Conservation (phyloP, 352 stramenopile genomes). For the Pythium rhizo-oryzae region DNA sequence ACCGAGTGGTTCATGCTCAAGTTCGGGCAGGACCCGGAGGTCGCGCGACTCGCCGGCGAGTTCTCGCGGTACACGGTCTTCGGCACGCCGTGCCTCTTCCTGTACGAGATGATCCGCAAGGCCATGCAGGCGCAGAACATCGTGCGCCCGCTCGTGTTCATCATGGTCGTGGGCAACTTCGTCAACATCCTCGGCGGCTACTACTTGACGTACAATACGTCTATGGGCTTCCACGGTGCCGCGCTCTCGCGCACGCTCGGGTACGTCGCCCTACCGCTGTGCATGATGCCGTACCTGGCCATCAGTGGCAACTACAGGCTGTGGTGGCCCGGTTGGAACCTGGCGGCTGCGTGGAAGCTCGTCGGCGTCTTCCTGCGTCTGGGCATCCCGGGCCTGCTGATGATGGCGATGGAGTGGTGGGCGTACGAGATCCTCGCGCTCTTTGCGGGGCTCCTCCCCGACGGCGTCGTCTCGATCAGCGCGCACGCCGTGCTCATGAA, state of each 20-base stretch:
- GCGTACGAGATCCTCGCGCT: conserved; percentile 76
- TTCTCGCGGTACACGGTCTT: conserved; percentile 66
- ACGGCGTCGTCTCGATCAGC: conserved; percentile 74
- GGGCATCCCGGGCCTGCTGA: conserved; percentile 48
- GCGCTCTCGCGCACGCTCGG: conserved; percentile 63
- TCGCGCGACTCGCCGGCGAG: conserved; percentile 53
- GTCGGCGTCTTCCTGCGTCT: conserved; percentile 60
- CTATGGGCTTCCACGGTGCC: conserved; percentile 69
- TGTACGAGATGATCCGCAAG: conserved; percentile 80
- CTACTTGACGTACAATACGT: conserved; percentile 69
- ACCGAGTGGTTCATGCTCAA: conserved; percentile 52
- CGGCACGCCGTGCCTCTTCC: conserved; percentile 78
- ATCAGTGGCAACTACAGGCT: conserved; percentile 34
- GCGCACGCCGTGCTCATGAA: conserved; percentile 79
- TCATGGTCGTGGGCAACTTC: conserved; percentile 54
- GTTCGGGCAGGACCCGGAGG: conserved; percentile 56
- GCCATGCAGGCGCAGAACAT: conserved; percentile 77
- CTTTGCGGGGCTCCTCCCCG: conserved; percentile 63
- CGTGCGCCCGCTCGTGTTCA: conserved; percentile 57
- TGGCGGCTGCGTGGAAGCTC: conserved; percentile 41
- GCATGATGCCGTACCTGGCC: conserved; percentile 54
- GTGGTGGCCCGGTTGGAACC: conserved; percentile 58
- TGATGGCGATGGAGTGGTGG: conserved; percentile 83
- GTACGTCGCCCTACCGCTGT: conserved; percentile 54
- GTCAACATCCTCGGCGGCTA: conserved; percentile 74